These are phyloP conservation scores for Tranzscheliella williamsii DNA, from an alignment of 1,284 basidiomycete species.

Conservation along the genomic window DNA sequence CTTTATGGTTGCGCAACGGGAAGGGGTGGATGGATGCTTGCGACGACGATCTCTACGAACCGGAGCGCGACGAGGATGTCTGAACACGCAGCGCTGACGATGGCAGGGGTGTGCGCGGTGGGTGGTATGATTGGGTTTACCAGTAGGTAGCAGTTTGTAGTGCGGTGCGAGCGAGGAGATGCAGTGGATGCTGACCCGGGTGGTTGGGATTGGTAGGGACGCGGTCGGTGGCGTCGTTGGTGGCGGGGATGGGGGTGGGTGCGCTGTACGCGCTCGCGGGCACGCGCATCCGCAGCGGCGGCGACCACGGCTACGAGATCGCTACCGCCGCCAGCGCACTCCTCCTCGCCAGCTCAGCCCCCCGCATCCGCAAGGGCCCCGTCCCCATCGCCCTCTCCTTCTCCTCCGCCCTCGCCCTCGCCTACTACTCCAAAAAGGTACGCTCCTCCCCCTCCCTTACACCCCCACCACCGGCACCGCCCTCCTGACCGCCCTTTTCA, in stretches of 20 bases:
- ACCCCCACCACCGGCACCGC: too few species aligned
- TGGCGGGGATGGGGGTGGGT: slow-evolving; percentile 79
- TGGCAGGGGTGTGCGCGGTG: slow-evolving; percentile 73
- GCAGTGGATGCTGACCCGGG: too few species aligned
- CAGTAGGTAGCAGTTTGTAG: slow-evolving; percentile 3
- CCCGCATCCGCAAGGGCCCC: slow-evolving; percentile 75
- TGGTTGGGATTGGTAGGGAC: too few species aligned
- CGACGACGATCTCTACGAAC: too few species aligned
- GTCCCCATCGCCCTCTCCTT: slow-evolving; percentile 72
- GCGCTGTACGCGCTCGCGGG: slow-evolving; percentile 63
- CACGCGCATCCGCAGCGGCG: slow-evolving; percentile 70
- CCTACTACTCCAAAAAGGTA: slow-evolving; percentile 71
- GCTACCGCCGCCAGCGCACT: slow-evolving; percentile 73
- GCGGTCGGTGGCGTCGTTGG: slow-evolving; percentile 68
- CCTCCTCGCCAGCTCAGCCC: slow-evolving; percentile 76
- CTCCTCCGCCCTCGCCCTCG: slow-evolving; percentile 68
- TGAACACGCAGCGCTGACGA: slow-evolving; percentile 76
- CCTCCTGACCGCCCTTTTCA: not conserved
- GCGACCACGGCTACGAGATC: slow-evolving; percentile 71
- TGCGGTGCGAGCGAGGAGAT: not conserved
- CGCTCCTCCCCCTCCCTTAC: not conserved
- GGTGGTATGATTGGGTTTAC: slow-evolving; percentile 69
- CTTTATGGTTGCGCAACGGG: too few species aligned
- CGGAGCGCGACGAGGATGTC: too few species aligned
- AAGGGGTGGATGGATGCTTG: too few species aligned